Conservation (phyloP, 2,329 filamentous ascomycete genomes). For the Pseudogymnoascus sp. region DNA sequence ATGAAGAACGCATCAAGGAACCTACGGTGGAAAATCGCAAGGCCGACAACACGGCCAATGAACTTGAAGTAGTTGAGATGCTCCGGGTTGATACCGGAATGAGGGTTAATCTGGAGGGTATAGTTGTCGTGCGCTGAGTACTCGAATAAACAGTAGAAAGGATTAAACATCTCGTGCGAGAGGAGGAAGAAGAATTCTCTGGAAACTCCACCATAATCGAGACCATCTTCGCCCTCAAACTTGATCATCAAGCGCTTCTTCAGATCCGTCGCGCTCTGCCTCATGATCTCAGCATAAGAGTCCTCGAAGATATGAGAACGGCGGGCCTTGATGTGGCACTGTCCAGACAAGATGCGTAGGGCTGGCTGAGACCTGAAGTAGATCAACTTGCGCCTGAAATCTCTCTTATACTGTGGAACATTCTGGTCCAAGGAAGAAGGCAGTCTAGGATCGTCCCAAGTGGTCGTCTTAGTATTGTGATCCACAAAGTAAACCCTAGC, state of each 20-base stretch:
- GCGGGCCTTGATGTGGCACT: constrained; percentile 96
- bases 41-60: constrained; percentile 89
- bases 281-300: constrained; percentile 96
- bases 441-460: constrained; percentile 93
- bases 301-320: constrained; percentile 97
- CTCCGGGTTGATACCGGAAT: constrained; percentile 97
- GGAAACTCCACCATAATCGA: constrained; percentile 95
- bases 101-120: constrained; percentile 97
- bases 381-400: constrained; percentile 94
- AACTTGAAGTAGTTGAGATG: constrained; percentile 99
- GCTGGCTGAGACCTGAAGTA: constrained; percentile 98
- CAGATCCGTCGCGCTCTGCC: constrained; percentile 86
- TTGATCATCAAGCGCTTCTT: constrained; percentile 99
- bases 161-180: constrained; percentile 99
- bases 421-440: constrained; percentile 96
- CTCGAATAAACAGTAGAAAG: constrained; percentile 98
- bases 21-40: constrained; percentile 95
- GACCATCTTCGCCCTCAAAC: constrained; percentile 94
- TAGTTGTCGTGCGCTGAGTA: constrained; percentile 99
- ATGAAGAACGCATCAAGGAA: constrained; percentile 99
- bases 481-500: constrained; percentile 98
- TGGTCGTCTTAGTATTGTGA: constrained; percentile 98
- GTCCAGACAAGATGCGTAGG: constrained; percentile 86
- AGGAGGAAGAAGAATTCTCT: constrained; percentile 99
- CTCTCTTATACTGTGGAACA: constrained; percentile 97